phyloP scores from a whole-genome alignment of 306 rosid genomes.

The Fragaria ananassa region DNA sequence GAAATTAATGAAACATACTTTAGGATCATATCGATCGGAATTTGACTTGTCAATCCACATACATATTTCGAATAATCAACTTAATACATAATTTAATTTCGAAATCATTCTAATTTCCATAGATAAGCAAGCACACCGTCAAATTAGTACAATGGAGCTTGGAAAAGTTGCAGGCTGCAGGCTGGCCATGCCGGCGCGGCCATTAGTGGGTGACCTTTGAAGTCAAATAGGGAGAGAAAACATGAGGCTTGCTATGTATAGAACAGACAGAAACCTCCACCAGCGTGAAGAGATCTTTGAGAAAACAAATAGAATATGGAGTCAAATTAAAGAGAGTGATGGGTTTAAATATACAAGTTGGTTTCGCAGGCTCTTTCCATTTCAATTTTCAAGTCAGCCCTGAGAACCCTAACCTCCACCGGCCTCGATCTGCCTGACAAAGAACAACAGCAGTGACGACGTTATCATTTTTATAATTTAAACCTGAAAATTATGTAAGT shows the following conservation, averaged over 20 bases:
- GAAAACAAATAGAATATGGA: not conserved
- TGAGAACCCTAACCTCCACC: not conserved
- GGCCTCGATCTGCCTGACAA: slow-evolving; percentile 13
- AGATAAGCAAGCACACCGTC: slow-evolving; percentile 12
- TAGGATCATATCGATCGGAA: too few relatives aligned
- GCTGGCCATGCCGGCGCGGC: slow-evolving; percentile 4
- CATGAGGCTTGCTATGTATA: slow-evolving; percentile 19
- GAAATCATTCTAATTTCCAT: not conserved
- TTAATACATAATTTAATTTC: not conserved
- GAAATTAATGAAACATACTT: too few relatives aligned
- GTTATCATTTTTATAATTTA: not conserved
- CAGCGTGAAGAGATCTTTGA: slow-evolving; percentile 15
- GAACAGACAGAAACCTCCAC: slow-evolving; percentile 27
- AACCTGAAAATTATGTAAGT: not conserved
- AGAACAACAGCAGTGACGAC: not conserved
- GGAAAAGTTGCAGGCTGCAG: not conserved
- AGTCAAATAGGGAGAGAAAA: slow-evolving; percentile 21
- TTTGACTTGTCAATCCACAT: not conserved
- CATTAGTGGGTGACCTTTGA: not conserved
- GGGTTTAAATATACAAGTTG: not conserved
- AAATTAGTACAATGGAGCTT: not conserved
- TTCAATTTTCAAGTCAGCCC: not conserved
- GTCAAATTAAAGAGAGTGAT: not conserved
- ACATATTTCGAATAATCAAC: not conserved
- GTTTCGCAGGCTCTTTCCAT: slow-evolving; percentile 4